These are phyloP conservation scores for Dianthus caryophyllus DNA, from an alignment of 148 eudicot species.

Conservation along the genomic window DNA sequence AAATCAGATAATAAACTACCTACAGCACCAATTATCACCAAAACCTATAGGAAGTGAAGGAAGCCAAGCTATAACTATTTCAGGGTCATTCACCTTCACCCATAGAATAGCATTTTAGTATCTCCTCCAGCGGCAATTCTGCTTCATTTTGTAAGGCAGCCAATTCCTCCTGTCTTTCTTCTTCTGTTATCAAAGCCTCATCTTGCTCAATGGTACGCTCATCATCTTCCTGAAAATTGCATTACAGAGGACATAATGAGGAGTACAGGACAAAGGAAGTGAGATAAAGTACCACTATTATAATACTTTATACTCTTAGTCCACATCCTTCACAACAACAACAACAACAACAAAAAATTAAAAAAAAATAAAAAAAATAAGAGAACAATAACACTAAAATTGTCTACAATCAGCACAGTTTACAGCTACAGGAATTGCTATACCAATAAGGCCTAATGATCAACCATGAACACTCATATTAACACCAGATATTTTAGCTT, in stretches of 20 bases:
- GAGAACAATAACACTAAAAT: background rate
- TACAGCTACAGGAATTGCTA: slow-evolving; percentile 3
- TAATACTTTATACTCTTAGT: background rate
- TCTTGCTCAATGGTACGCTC: slow-evolving; percentile 93
- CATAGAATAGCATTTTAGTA: slow-evolving; percentile 61
- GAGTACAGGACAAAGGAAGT: slow-evolving; percentile 3
- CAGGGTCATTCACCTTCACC: slow-evolving; percentile 39
- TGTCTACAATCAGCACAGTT: background rate
- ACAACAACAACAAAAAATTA: background rate
- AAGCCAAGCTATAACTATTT: slow-evolving; percentile 1
- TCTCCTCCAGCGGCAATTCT: slow-evolving; percentile 82
- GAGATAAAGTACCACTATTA: background rate
- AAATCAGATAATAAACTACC: background rate
- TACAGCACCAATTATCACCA: background rate
- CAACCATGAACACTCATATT: background rate
- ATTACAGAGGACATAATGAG: slow-evolving; percentile 6
- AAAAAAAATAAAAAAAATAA: background rate
- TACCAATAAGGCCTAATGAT: background rate
- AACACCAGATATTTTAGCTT: background rate
- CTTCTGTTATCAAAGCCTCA: slow-evolving; percentile 85
- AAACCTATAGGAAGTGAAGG: background rate
- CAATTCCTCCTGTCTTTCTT: slow-evolving; percentile 83
- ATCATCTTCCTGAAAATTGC: slow-evolving; percentile 82
- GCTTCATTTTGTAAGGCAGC: slow-evolving; percentile 74
- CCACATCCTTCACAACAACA: background rate